These are phyloP conservation scores for Ophiostoma ulmi DNA, from an alignment of 2,329 filamentous ascomycete species.

Conservation along the genomic window DNA sequence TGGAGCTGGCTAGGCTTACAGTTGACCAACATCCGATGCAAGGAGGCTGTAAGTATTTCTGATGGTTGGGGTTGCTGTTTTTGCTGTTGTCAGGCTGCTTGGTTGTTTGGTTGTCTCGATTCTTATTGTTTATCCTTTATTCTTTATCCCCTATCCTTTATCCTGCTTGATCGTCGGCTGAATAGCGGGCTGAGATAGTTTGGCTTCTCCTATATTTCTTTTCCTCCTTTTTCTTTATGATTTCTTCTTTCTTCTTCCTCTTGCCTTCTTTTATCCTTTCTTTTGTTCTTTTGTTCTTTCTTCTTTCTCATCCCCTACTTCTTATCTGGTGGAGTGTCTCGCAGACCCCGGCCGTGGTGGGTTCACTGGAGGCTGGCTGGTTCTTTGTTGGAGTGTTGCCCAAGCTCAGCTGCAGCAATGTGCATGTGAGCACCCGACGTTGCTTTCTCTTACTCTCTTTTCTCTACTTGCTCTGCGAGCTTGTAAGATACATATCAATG, in stretches of 20 bases:
- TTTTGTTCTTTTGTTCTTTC: neutral
- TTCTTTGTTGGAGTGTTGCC: neutral
- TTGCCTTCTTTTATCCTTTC: neutral
- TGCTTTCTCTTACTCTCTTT: neutral
- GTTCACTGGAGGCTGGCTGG: neutral
- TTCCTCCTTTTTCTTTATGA: conserved; percentile 13
- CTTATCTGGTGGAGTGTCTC: neutral
- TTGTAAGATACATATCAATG: conserved; percentile 1
- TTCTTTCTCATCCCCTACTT: neutral
- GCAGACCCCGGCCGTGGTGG: neutral
- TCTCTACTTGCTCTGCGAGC: neutral
- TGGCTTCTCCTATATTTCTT: neutral
- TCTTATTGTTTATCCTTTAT: no score
- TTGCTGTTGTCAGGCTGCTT: neutral
- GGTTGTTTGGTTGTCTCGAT: no score
- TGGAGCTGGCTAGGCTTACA: neutral
- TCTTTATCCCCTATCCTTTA: no score
- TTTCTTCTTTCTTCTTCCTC: conserved; percentile 9
- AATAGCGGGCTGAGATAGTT: no score
- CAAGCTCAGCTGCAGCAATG: neutral
- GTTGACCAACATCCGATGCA: neutral
- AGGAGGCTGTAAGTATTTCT: neutral
- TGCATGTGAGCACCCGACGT: conserved; percentile 6
- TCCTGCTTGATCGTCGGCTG: neutral
- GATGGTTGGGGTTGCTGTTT: neutral